phyloP scores from a whole-genome alignment of 2,329 filamentous ascomycete species.

The Aspergillus hiratsukae region DNA sequence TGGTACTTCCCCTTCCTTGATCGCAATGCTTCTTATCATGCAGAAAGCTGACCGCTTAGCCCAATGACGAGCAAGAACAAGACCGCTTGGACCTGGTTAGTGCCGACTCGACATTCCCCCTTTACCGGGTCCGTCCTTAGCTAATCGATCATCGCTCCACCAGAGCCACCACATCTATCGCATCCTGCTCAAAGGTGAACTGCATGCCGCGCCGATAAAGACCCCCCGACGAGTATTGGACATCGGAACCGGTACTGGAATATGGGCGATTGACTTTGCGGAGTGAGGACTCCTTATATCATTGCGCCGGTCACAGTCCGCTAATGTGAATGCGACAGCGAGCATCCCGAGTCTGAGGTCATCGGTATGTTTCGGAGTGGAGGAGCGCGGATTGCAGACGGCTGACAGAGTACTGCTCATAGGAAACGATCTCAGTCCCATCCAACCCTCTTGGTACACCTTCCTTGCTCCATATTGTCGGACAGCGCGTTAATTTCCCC shows the following conservation, averaged over 20 bases:
- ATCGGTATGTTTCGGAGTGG: conserved; percentile 18
- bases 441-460: conserved; percentile 27
- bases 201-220: conserved; percentile 23
- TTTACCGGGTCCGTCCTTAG: background rate
- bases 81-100: conserved; percentile 32
- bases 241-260: conserved; percentile 34
- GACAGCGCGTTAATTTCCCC: background rate
- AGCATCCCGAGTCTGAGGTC: conserved; percentile 24
- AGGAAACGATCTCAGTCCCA: conserved; percentile 31
- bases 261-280: conserved; percentile 36
- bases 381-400: background rate
- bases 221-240: conserved; percentile 28
- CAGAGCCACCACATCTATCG: conserved; percentile 33
- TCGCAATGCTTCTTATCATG: background rate
- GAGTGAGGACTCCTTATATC: conserved; percentile 22
- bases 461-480: background rate
- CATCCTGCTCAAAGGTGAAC: conserved; percentile 28
- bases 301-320: background rate
- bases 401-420: background rate
- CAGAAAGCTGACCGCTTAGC: conserved; percentile 9
- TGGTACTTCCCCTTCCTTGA: conserved; percentile 15
- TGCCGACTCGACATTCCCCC: background rate
- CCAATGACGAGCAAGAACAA: conserved; percentile 34
- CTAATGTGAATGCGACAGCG: conserved; percentile 14
- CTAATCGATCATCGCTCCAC: background rate